Evolutionary conservation across 345 rosid genomes (phyloP).

Genomic region (Odontarrhena argentea): DNA sequence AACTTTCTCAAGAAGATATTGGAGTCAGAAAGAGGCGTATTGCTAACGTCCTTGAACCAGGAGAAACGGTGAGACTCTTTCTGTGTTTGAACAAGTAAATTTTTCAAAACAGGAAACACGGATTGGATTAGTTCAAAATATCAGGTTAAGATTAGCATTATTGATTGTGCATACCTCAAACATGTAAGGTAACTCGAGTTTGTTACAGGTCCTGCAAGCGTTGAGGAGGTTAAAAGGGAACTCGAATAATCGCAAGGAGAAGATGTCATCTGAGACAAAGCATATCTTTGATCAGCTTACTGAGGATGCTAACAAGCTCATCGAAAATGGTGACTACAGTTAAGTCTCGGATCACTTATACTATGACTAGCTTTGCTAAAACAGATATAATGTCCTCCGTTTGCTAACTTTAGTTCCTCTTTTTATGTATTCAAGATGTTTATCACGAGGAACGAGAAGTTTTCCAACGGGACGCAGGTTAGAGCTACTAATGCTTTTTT

Average conservation of each 20-base stretch:
- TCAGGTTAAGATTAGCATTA: conserved; percentile 15
- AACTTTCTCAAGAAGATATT: conserved; percentile 73
- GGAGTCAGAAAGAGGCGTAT: conserved; percentile 81
- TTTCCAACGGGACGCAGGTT: conserved; percentile 90
- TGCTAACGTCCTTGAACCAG: conserved; percentile 77
- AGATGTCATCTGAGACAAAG: conserved; percentile 81
- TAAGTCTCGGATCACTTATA: conserved; percentile 46
- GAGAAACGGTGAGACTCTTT: conserved; percentile 74
- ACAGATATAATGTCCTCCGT: conserved; percentile 16
- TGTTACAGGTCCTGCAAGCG: conserved; percentile 76
- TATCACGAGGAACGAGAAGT: conserved; percentile 82
- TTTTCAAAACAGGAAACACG: background rate
- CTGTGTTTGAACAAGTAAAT: conserved; percentile 5
- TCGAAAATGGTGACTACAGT: conserved; percentile 90
- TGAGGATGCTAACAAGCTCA: conserved; percentile 84
- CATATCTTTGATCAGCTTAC: conserved; percentile 91
- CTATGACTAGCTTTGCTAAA: conserved; percentile 2
- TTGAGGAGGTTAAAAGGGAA: conserved; percentile 88
- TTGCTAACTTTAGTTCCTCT: conserved; percentile 21
- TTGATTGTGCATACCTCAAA: conserved; percentile 9
- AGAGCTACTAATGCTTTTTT: conserved; percentile 32
- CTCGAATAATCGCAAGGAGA: conserved; percentile 72
- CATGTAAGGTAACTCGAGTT: conserved; percentile 21
- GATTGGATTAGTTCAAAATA: background rate
- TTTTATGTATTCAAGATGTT: conserved; percentile 59